Percentiles rank a stretch among this genome's conserved stretches.
Evolutionary conservation across 2,329 filamentous ascomycete genomes (phyloP).

Genomic region (Botrytis byssoidea): DNA sequence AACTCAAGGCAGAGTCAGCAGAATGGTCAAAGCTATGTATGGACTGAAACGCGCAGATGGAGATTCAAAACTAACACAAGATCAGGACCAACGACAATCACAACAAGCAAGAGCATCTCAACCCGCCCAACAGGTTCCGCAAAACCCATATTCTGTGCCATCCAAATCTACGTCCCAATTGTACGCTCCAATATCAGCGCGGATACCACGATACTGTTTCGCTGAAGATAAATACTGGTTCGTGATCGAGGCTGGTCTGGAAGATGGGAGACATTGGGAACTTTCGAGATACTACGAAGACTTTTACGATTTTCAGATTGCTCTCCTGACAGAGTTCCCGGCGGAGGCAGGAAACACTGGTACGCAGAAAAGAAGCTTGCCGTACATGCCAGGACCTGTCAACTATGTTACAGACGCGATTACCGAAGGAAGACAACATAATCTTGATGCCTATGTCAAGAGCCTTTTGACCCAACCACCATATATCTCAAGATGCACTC

Average conservation of each 20-base stretch:
- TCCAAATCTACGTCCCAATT: slow-evolving; percentile 54
- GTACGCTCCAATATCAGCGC: slow-evolving; percentile 75
- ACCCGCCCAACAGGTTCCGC: slow-evolving; percentile 33
- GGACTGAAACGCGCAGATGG: slow-evolving; percentile 15
- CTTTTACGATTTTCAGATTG: slow-evolving; percentile 98
- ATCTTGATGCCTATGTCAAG: slow-evolving; percentile 93
- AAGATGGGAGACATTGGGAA: slow-evolving; percentile 90
- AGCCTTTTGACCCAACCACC: slow-evolving; percentile 78
- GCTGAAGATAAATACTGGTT: slow-evolving; percentile 99
- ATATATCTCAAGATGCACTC: slow-evolving; percentile 78
- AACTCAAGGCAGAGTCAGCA: slow-evolving; percentile 49
- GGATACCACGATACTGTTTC: slow-evolving; percentile 90
- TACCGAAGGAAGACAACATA: slow-evolving; percentile 87
- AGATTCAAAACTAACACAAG: slow-evolving; percentile 14
- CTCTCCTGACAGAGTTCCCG: slow-evolving; percentile 86
- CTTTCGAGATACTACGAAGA: slow-evolving; percentile 94
- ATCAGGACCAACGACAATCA: slow-evolving; percentile 32
- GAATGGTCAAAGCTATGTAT: slow-evolving; percentile 51
- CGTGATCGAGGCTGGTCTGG: slow-evolving; percentile 85
- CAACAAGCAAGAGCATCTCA: slow-evolving; percentile 32
- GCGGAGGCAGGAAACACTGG: slow-evolving; percentile 87
- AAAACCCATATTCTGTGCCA: slow-evolving; percentile 37
- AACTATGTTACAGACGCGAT: slow-evolving; percentile 98
- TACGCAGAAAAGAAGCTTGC: slow-evolving; percentile 74
- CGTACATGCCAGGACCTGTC: slow-evolving; percentile 97